Conservation (phyloP, 768 basidiomycete genomes). For the Russula earlei region DNA sequence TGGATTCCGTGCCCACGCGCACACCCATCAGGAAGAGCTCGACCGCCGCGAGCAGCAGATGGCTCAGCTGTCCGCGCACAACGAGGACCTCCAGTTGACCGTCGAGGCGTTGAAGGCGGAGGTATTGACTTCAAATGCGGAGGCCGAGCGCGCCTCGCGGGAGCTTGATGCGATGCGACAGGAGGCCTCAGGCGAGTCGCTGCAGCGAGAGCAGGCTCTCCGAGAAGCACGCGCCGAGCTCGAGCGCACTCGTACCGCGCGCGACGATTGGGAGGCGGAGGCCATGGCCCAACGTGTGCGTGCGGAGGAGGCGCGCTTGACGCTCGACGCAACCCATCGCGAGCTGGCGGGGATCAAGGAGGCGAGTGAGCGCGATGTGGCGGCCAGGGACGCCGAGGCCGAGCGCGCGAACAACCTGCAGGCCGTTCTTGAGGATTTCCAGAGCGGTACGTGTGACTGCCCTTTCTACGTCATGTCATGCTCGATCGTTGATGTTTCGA, state of each 20-base stretch:
- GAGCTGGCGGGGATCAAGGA: constrained; percentile 62
- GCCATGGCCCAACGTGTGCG: constrained; percentile 57
- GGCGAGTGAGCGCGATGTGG: constrained; percentile 43
- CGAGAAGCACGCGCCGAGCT: constrained; percentile 79
- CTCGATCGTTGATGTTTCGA: not conserved
- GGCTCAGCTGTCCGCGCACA: constrained; percentile 67
- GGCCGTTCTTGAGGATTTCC: constrained; percentile 91
- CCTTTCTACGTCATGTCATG: not conserved
- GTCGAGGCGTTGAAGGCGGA: constrained; percentile 77
- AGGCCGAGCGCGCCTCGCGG: constrained; percentile 56
- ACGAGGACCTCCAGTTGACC: constrained; percentile 60
- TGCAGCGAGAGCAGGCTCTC: constrained; percentile 68
- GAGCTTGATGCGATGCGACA: constrained; percentile 68
- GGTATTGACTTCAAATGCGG: constrained; percentile 63
- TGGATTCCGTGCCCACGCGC: constrained; percentile 11
- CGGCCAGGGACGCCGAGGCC: constrained; percentile 53
- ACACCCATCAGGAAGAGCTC: constrained; percentile 79
- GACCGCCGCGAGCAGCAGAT: constrained; percentile 84
- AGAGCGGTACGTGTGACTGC: constrained; percentile 51
- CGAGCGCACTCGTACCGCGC: constrained; percentile 75
- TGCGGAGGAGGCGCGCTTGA: constrained; percentile 59
- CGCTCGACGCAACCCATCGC: constrained; percentile 44
- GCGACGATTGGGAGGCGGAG: constrained; percentile 60
- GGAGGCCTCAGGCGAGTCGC: constrained; percentile 60
- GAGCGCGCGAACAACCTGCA: constrained; percentile 80